These are phyloP conservation scores for Neobulgaria alba DNA, from an alignment of 2,329 filamentous ascomycete species.

Conservation along the genomic window DNA sequence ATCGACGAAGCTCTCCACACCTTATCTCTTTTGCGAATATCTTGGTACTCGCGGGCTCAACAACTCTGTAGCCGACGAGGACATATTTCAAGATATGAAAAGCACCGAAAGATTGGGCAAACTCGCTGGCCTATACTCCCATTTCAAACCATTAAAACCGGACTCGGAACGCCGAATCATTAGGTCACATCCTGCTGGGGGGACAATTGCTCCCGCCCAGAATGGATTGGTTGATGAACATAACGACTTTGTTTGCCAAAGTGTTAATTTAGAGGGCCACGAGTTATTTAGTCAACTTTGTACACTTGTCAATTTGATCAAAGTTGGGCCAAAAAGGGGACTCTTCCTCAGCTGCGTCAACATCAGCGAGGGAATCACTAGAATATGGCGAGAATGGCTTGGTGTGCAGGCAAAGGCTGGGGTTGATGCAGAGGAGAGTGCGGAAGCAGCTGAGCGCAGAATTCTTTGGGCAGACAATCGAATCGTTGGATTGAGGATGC, in stretches of 20 bases:
- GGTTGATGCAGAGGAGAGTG: background rate
- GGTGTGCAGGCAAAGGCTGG: conserved; percentile 22
- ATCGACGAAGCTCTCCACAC: conserved; percentile 56
- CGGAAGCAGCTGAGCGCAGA: conserved; percentile 27
- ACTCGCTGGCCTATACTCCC: conserved; percentile 12
- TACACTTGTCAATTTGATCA: conserved; percentile 58
- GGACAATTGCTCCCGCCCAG: background rate
- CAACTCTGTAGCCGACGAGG: background rate
- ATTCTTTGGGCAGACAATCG: conserved; percentile 63
- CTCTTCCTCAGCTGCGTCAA: conserved; percentile 57
- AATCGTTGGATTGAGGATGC: conserved; percentile 61
- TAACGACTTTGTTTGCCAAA: conserved; percentile 45
- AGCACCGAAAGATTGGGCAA: conserved; percentile 4
- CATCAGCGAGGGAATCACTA: conserved; percentile 58
- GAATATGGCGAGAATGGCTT: conserved; percentile 69
- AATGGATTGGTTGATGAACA: conserved; percentile 17
- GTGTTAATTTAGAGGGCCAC: conserved; percentile 56
- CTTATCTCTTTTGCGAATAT: conserved; percentile 62
- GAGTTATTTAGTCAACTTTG: conserved; percentile 71
- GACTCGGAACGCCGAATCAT: conserved; percentile 9
- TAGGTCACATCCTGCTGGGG: conserved; percentile 30
- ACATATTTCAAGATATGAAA: background rate
- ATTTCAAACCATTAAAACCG: conserved; percentile 14
- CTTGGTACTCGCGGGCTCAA: conserved; percentile 42
- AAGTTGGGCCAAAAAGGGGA: conserved; percentile 50